Evolutionary conservation across 495 filamentous ascomycete genomes (phyloP).

Genomic region (Aspergillus steynii): DNA sequence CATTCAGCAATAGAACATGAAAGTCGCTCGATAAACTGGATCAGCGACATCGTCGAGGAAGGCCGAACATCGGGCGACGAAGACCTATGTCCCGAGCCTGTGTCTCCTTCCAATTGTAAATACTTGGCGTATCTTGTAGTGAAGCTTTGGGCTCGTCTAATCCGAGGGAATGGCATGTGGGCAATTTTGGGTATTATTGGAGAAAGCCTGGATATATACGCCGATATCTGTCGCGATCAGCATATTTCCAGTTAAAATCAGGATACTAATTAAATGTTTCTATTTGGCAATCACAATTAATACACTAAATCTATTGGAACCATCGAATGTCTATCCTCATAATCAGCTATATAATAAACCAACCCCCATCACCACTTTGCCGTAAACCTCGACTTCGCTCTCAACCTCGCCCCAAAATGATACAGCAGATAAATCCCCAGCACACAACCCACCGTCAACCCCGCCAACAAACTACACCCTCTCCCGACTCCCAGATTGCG

Average conservation of each 20-base stretch:
- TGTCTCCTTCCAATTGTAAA: conserved; percentile 8
- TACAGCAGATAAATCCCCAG: conserved; percentile 54
- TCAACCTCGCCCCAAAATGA: conserved; percentile 50
- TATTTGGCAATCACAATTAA: too few species aligned
- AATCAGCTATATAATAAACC: background rate
- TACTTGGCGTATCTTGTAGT: conserved; percentile 18
- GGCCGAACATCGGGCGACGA: conserved; percentile 22
- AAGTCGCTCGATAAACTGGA: conserved; percentile 18
- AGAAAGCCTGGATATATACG: conserved; percentile 21
- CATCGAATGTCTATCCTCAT: too few species aligned
- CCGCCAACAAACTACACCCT: conserved; percentile 54
- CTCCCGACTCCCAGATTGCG: conserved; percentile 48
- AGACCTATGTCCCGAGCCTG: conserved; percentile 8
- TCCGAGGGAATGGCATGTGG: conserved; percentile 24
- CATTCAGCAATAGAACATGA: conserved; percentile 17
- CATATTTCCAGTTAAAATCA: background rate
- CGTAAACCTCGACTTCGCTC: conserved; percentile 20
- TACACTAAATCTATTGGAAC: too few species aligned
- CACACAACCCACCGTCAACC: conserved; percentile 51
- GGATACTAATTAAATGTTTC: background rate
- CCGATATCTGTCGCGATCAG: conserved; percentile 5
- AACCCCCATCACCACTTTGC: conserved; percentile 1
- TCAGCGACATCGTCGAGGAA: conserved; percentile 25
- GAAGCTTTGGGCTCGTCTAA: conserved; percentile 23
- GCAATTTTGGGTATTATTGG: conserved; percentile 19